Percentiles rank a stretch among this genome's conserved stretches.
phyloP scores from a whole-genome alignment of 2,329 filamentous ascomycete genomes.

The Chaetomium olivaceum region DNA sequence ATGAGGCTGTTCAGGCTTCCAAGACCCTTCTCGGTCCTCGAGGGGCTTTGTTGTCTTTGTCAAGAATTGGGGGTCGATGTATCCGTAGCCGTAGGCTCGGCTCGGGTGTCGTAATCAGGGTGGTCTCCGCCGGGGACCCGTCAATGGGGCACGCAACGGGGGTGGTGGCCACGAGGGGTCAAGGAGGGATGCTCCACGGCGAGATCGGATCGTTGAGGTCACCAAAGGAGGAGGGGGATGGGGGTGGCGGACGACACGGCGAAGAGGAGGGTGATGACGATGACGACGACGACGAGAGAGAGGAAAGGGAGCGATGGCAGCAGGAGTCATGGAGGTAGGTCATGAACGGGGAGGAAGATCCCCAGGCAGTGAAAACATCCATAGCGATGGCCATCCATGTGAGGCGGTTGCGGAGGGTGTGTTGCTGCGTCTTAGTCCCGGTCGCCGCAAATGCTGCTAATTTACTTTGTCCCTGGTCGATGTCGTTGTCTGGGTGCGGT shows the following conservation, averaged over 20 bases:
- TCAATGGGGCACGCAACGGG: constrained; percentile 10
- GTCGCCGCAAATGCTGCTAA: constrained; percentile 36
- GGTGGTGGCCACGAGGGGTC: constrained; percentile 16
- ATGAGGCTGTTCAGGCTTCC: not conserved
- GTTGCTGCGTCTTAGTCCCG: constrained; percentile 34
- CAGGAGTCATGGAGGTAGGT: not conserved
- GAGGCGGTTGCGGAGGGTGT: constrained; percentile 33
- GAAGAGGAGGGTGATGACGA: not conserved
- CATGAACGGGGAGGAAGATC: constrained; percentile 27
- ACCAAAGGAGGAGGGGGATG: constrained; percentile 9
- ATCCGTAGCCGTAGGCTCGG: not conserved
- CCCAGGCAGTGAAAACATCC: constrained; percentile 31
- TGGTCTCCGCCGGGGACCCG: constrained; percentile 12
- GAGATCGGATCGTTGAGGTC: constrained; percentile 20
- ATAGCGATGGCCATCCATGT: constrained; percentile 34
- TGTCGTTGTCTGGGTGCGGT: constrained; percentile 34
- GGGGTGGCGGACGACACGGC: not conserved
- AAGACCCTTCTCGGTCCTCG: not conserved
- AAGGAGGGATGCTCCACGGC: constrained; percentile 17
- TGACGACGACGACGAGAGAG: constrained; percentile 5
- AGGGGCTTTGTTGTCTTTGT: constrained; percentile 11
- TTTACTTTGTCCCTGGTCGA: constrained; percentile 37
- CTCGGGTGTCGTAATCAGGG: constrained; percentile 5
- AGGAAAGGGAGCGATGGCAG: constrained; percentile 2
- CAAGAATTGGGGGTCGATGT: not conserved